A percentile compares a stretch with the other conserved stretches of the same genome.
Conservation (phyloP, 495 filamentous ascomycete genomes). For the Aspergillus sparsus region DNA sequence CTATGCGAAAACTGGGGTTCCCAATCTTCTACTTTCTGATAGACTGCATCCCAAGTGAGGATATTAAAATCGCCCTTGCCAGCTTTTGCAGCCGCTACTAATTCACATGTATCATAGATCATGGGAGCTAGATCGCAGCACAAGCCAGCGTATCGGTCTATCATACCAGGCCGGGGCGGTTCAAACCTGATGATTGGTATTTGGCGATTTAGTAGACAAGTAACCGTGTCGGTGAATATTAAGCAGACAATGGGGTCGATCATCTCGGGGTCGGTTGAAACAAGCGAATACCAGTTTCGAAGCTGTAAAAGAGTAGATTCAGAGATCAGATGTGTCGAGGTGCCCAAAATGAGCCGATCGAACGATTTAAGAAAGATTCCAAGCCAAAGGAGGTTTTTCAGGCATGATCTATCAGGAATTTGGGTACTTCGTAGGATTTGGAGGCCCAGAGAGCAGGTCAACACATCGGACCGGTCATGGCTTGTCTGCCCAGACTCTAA, state of each 20-base stretch:
- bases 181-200: not conserved
- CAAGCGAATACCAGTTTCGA: not conserved
- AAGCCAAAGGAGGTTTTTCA: not conserved
- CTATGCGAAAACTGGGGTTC: not conserved
- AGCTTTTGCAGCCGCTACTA: not conserved
- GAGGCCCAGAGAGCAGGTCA: not conserved
- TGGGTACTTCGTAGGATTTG: not conserved
- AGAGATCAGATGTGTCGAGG: not conserved
- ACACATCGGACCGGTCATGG: not conserved
- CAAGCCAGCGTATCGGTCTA: not conserved
- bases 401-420: not conserved
- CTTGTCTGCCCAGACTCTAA: not conserved
- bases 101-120: not conserved
- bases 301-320: not conserved
- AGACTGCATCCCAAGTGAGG: not conserved
- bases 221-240: not conserved
- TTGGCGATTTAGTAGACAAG: not conserved
- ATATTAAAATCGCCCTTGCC: not conserved
- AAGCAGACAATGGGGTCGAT: constrained; percentile 3
- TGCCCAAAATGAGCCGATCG: not conserved
- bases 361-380: not conserved
- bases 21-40: not conserved
- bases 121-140: not conserved
- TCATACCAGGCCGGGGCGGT: not conserved
- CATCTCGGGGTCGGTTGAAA: constrained; percentile 1